Evolutionary conservation across 352 stramenopile species (phyloP).

Genomic region (Blastocystis sp.): DNA sequence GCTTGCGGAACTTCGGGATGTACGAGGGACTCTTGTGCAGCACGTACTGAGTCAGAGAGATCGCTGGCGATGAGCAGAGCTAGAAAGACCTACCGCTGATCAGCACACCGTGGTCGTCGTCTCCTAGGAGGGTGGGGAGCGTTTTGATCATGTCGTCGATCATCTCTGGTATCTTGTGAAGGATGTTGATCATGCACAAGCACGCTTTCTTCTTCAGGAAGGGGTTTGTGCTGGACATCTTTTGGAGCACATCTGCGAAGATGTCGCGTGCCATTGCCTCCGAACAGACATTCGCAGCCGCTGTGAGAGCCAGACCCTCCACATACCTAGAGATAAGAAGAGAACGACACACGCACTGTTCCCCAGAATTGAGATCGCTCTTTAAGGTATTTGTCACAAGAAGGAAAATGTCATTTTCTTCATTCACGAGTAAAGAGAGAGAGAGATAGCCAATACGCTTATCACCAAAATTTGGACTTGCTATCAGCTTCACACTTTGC

Average conservation of each 20-base stretch:
- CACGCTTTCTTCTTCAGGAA: conserved; percentile 96
- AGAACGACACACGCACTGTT: conserved; percentile 76
- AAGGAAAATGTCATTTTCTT: conserved; percentile 97
- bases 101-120: conserved; percentile 92
- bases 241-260: conserved; percentile 92
- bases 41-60: conserved; percentile 6
- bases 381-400: conserved; percentile 99
- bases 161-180: conserved; percentile 89
- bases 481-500: conserved; percentile 98
- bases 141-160: conserved; percentile 95
- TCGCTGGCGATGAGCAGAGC: neutral
- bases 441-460: conserved; percentile 85
- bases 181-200: conserved; percentile 81
- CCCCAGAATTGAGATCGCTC: conserved; percentile 46
- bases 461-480: conserved; percentile 93
- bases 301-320: conserved; percentile 87
- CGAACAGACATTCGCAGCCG: conserved; percentile 94
- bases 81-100: conserved; percentile 79
- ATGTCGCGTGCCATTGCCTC: conserved; percentile 95
- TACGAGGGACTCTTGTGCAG: conserved; percentile 21
- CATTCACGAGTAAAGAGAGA: conserved; percentile 92
- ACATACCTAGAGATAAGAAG: conserved; percentile 76
- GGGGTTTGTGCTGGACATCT: conserved; percentile 81
- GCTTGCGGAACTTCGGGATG: conserved; percentile 67
- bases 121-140: conserved; percentile 86